Evolutionary conservation across 1,139 yeast genomes (phyloP).

Genomic region (Zygoascus sp.): DNA sequence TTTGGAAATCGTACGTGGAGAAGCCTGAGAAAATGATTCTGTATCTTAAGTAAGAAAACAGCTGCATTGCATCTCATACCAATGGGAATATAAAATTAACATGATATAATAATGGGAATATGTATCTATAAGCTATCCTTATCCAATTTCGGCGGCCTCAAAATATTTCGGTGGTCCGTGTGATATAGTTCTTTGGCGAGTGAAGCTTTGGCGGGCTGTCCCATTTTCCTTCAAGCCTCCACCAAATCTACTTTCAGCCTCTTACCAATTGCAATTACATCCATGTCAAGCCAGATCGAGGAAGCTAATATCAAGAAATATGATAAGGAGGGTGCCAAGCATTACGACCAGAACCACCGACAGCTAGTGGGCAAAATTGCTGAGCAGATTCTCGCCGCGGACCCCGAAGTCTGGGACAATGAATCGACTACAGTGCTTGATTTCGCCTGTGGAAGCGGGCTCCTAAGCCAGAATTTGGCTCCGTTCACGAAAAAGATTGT

Average conservation of each 20-base stretch:
- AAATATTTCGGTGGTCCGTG: too few species aligned
- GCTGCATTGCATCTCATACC: too few species aligned
- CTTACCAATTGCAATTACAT: not conserved
- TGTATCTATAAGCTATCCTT: too few species aligned
- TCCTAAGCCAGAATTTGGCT: constrained; percentile 27
- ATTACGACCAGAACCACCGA: not conserved
- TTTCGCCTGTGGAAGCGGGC: constrained; percentile 34
- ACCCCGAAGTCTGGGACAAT: constrained; percentile 19
- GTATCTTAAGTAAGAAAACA: constrained; percentile 18
- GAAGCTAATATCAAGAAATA: not conserved
- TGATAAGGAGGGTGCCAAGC: constrained; percentile 2
- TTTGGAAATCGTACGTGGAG: constrained; percentile 31
- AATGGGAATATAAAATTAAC: too few species aligned
- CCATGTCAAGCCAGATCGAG: constrained; percentile 4
- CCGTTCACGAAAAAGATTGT: constrained; percentile 26
- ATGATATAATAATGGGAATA: too few species aligned
- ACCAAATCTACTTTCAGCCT: too few species aligned
- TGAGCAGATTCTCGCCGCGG: constrained; percentile 4
- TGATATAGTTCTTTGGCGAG: too few species aligned
- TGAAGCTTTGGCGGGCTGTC: too few species aligned
- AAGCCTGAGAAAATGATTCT: constrained; percentile 29
- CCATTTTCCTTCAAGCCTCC: too few species aligned
- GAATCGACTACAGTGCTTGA: constrained; percentile 28
- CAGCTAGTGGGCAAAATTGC: not conserved
- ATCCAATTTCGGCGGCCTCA: too few species aligned